phyloP scores from a whole-genome alignment of 768 basidiomycete species.

The Botryobasidium botryosum region DNA sequence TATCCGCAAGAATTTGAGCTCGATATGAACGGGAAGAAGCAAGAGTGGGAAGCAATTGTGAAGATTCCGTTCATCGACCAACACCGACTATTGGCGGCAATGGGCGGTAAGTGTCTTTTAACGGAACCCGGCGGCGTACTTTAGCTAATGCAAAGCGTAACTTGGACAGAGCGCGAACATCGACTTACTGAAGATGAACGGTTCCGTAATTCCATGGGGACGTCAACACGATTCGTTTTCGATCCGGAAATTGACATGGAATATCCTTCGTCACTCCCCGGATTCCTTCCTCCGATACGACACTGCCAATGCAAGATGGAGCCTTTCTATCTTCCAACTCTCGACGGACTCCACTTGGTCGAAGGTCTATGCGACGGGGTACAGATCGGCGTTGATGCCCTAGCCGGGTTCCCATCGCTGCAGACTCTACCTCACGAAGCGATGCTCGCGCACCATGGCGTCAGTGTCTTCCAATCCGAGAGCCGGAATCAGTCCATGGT shows the following conservation, averaged over 20 bases:
- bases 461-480: conserved; percentile 85
- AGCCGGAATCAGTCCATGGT: conserved; percentile 90
- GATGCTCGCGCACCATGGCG: conserved; percentile 65
- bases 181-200: conserved; percentile 61
- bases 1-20: conserved; percentile 84
- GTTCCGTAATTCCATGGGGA: conserved; percentile 57
- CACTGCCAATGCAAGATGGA: conserved; percentile 68
- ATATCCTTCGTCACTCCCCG: conserved; percentile 86
- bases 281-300: conserved; percentile 81
- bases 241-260: conserved; percentile 40
- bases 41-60: conserved; percentile 97
- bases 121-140: too few relatives aligned
- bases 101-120: conserved; percentile 45
- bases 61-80: conserved; percentile 98
- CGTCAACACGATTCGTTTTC: conserved; percentile 65
- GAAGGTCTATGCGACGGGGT: conserved; percentile 83
- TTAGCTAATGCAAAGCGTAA: neutral
- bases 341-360: conserved; percentile 68
- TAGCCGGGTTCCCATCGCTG: conserved; percentile 94
- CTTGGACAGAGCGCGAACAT: conserved; percentile 48
- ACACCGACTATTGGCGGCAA: conserved; percentile 55
- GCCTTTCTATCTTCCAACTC: conserved; percentile 73
- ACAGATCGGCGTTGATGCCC: conserved; percentile 61
- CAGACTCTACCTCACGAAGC: conserved; percentile 72
- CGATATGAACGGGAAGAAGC: conserved; percentile 95